Conservation (phyloP, 2,329 filamentous ascomycete genomes). For the Stemphylium beticola region DNA sequence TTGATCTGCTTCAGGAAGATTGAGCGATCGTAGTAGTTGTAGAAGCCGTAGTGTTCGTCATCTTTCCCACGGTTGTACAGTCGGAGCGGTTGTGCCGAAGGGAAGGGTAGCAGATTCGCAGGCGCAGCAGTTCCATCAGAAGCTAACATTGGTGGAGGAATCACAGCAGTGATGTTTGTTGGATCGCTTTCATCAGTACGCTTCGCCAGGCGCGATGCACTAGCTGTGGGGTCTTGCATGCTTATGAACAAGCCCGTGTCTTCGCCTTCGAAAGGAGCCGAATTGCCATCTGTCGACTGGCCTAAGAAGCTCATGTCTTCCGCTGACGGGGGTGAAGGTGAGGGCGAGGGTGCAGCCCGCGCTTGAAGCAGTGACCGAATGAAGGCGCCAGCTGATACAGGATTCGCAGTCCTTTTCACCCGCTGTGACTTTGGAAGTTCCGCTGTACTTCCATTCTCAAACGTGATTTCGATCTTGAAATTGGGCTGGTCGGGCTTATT, state of each 20-base stretch:
- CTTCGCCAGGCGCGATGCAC: constrained; percentile 43
- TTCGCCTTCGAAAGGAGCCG: constrained; percentile 77
- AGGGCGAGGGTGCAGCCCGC: constrained; percentile 51
- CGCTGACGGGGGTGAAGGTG: constrained; percentile 64
- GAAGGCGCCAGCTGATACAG: constrained; percentile 50
- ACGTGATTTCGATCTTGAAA: constrained; percentile 77
- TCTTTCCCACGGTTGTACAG: constrained; percentile 82
- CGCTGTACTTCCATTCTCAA: constrained; percentile 58
- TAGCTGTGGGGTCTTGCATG: constrained; percentile 58
- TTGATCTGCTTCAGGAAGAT: constrained; percentile 76
- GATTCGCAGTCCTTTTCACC: constrained; percentile 66
- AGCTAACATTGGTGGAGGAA: constrained; percentile 69
- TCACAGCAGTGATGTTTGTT: constrained; percentile 57
- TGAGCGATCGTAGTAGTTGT: constrained; percentile 86
- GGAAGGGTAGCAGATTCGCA: constrained; percentile 73
- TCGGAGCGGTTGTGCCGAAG: constrained; percentile 75
- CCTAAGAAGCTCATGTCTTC: constrained; percentile 82
- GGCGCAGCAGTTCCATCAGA: constrained; percentile 74
- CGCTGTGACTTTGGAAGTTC: constrained; percentile 14
- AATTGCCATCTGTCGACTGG: constrained; percentile 79
- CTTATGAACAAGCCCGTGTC: constrained; percentile 88
- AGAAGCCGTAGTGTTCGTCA: constrained; percentile 92
- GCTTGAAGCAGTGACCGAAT: constrained; percentile 39
- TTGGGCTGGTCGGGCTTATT: constrained; percentile 74
- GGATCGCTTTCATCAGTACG: constrained; percentile 38